Base-by-base conservation (phyloP, 768 basidiomycete species). In the Trametes cingulata region DNA sequence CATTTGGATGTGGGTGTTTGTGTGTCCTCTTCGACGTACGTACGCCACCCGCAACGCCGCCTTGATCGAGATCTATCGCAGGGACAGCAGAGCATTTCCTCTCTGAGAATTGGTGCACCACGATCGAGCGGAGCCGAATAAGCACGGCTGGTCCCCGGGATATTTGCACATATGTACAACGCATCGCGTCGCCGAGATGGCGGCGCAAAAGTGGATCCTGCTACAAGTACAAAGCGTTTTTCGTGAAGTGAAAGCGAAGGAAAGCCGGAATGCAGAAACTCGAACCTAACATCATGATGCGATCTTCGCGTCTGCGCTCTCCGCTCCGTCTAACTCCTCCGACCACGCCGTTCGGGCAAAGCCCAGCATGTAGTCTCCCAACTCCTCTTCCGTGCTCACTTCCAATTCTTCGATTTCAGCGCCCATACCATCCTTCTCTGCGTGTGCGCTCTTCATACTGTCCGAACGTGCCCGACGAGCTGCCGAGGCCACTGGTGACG, bases 351-450 rank as follows among this genome's bases (percentile, higher is more conserved):
- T 20, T 24, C 60, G 54, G 19, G 49, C 52, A 2, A 51, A 49
- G 2, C 65, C 65, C n/a, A 66, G 27, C 19, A 50, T 52, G 29
- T 59, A 63, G 43, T 63, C 65, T 15, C 62, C 57, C 9, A 58
- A 27, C 9, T 6, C 56, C 20, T 56, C 59, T n/a, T 19, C 62
- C 6, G 47, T 46, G 24, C 39, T 40, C 4, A 49, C 40, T 46
- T 45, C 56, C 15, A 52, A 3, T 47, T 43, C 49, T 39, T 52
- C 55, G 43, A 52, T 27, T 43, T 54, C 47, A 25, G 49, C 52
- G 14, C 22, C 27, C 20, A 41, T 35, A n/a, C 25, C 27, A 48
- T n/a, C 49, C 46, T 51, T 55, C 35, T 43, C 52, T 33, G 14
- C 29, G 40, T 20, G 6, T 17, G 35, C 15, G 50, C 36, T 8